Conservation (phyloP, 192 early-diverging fungal genomes). For the Podila epigama region DNA sequence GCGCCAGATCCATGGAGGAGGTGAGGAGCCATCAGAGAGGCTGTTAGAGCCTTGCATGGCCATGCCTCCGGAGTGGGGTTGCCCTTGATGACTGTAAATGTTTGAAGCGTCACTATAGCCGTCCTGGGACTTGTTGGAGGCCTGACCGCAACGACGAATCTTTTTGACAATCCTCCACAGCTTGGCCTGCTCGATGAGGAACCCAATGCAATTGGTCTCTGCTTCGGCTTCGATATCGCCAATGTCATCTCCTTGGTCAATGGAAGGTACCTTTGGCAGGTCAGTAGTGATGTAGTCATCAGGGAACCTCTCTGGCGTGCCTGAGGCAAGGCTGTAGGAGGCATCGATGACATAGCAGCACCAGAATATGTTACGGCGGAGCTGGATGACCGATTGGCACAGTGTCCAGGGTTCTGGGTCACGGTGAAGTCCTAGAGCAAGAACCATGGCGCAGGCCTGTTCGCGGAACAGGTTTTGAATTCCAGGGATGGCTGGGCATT, state of each 20-base stretch:
- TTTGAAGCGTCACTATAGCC: slow-evolving; percentile 19
- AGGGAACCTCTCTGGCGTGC: slow-evolving; percentile 37
- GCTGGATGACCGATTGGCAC: slow-evolving; percentile 38
- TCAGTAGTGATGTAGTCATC: slow-evolving; percentile 43
- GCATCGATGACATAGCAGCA: slow-evolving; percentile 47
- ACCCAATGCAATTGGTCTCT: slow-evolving; percentile 32
- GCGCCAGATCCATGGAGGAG: slow-evolving; percentile 34
- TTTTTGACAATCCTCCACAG: slow-evolving; percentile 50
- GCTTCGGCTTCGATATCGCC: slow-evolving; percentile 35
- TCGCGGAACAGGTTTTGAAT: slow-evolving; percentile 46
- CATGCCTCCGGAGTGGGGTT: neutral
- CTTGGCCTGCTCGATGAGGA: slow-evolving; percentile 49
- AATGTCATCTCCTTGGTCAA: slow-evolving; percentile 34
- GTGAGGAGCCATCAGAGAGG: neutral
- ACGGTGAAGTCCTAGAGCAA: slow-evolving; percentile 38
- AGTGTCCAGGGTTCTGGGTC: slow-evolving; percentile 44
- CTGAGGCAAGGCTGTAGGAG: slow-evolving; percentile 35
- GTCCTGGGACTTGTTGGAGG: slow-evolving; percentile 22
- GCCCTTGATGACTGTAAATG: slow-evolving; percentile 8
- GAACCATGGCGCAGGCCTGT: slow-evolving; percentile 47
- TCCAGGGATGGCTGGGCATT: slow-evolving; percentile 37
- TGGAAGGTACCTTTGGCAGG: slow-evolving; percentile 18
- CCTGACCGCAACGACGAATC: slow-evolving; percentile 45
- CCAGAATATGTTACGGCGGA: slow-evolving; percentile 49
- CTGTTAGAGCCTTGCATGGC: too few relatives aligned